Conservation (phyloP, 345 rosid genomes). For the Pseudoturritis turrita region DNA sequence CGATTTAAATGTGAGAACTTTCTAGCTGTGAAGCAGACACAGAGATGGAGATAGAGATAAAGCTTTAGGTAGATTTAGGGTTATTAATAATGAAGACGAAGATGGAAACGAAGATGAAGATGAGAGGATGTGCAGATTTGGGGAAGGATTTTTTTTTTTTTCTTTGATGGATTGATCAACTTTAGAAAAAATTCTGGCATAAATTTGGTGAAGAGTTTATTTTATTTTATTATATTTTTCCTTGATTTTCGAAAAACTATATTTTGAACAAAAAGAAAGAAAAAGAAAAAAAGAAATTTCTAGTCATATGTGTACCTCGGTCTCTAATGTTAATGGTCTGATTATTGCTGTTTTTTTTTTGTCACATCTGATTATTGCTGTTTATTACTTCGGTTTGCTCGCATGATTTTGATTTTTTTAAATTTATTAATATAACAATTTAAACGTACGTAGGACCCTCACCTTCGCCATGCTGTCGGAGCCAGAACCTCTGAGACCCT, state of each 20-base stretch:
- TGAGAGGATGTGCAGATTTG: conserved; percentile 34
- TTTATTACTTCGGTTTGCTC: too few species aligned
- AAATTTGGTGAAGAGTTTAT: conserved; percentile 17
- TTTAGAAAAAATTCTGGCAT: conserved; percentile 9
- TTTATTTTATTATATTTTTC: conserved; percentile 1
- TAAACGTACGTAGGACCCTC: too few species aligned
- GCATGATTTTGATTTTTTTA: too few species aligned
- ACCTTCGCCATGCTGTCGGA: too few species aligned
- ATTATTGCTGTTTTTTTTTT: too few species aligned
- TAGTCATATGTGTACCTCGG: neutral
- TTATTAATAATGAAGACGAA: conserved; percentile 16
- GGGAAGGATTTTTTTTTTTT: conserved; percentile 4
- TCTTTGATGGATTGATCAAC: conserved; percentile 22
- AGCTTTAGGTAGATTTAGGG: conserved; percentile 13
- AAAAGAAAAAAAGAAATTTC: neutral
- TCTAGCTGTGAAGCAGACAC: conserved; percentile 19
- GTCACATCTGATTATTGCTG: conserved; percentile 16
- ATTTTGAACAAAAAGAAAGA: neutral
- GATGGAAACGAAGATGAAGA: conserved; percentile 12
- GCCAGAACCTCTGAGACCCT: too few species aligned
- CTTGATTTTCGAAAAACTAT: neutral
- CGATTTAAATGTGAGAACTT: conserved; percentile 26
- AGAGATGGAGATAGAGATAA: conserved; percentile 1
- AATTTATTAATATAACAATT: too few species aligned
- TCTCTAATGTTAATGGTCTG: conserved; percentile 17